Evolutionary conservation across 148 eudicot genomes (phyloP).

Genomic region (Pharnaceum exiguum): DNA sequence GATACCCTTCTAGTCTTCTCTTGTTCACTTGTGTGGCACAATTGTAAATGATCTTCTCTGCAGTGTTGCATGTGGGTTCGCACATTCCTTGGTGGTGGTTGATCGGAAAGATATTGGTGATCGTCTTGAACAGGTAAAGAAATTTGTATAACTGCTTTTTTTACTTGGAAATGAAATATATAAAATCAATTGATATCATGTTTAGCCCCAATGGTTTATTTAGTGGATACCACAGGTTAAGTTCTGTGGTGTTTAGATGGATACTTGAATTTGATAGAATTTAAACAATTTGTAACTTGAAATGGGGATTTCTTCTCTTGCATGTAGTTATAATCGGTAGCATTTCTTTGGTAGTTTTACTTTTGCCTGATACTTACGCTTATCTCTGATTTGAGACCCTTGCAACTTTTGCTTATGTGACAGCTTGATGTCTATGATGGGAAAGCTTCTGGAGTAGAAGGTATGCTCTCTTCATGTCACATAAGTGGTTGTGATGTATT

Average conservation of each 20-base stretch:
- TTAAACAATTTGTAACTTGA: too few species aligned
- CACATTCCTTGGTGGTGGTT: conserved; percentile 87
- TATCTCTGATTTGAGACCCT: neutral
- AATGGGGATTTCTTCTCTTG: too few species aligned
- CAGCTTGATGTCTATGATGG: conserved; percentile 97
- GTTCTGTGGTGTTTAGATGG: too few species aligned
- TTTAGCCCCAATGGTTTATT: neutral
- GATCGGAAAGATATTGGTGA: conserved; percentile 59
- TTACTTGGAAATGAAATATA: neutral
- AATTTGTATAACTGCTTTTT: neutral
- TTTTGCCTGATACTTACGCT: neutral
- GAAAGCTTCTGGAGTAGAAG: conserved; percentile 72
- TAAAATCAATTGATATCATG: neutral
- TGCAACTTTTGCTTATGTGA: conserved; percentile 18
- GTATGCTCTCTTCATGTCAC: conserved; percentile 24
- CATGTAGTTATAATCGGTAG: too few species aligned
- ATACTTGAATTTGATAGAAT: too few species aligned
- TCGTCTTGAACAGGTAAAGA: conserved; percentile 88
- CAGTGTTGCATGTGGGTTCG: conserved; percentile 92
- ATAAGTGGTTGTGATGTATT: neutral
- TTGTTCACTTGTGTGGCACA: neutral
- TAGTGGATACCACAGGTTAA: too few species aligned
- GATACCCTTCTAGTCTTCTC: neutral
- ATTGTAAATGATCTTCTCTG: conserved; percentile 3
- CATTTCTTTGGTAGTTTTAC: neutral